Percentiles rank a stretch among this genome's conserved stretches.
Evolutionary conservation across 2,329 filamentous ascomycete species (phyloP).

Genomic region (Epichloe gansuensis): DNA sequence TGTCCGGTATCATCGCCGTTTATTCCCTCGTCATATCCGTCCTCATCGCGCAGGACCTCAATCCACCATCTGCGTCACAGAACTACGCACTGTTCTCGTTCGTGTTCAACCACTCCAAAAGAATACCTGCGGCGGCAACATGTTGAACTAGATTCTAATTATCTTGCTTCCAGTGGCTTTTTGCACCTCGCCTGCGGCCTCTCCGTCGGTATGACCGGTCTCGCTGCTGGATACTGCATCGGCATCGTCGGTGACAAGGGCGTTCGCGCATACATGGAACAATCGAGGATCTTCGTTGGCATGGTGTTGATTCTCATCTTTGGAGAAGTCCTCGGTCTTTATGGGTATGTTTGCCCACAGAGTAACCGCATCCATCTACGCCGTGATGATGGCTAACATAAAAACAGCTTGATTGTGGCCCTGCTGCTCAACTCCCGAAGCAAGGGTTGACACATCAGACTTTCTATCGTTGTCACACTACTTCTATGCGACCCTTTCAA

Average conservation of each 20-base stretch:
- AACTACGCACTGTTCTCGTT: conserved; percentile 78
- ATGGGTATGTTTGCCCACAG: conserved; percentile 54
- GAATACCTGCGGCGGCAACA: background rate
- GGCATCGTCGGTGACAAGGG: conserved; percentile 90
- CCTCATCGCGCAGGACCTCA: conserved; percentile 83
- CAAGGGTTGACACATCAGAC: conserved; percentile 37
- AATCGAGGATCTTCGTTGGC: conserved; percentile 90
- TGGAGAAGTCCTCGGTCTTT: conserved; percentile 90
- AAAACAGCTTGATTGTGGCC: conserved; percentile 71
- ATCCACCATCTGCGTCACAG: conserved; percentile 45
- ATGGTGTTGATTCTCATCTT: conserved; percentile 99
- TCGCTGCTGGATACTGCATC: conserved; percentile 93
- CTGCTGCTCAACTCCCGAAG: conserved; percentile 86
- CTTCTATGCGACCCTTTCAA: background rate
- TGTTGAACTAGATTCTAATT: conserved; percentile 9
- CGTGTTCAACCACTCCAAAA: conserved; percentile 16
- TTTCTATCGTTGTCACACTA: background rate
- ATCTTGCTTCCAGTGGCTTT: conserved; percentile 50
- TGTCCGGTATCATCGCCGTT: conserved; percentile 98
- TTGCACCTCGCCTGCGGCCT: conserved; percentile 88
- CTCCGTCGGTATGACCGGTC: conserved; percentile 80
- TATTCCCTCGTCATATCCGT: conserved; percentile 96
- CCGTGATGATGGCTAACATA: background rate
- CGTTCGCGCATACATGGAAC: conserved; percentile 89
- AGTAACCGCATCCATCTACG: too few relatives aligned